These are phyloP conservation scores for Secale cereale DNA, from an alignment of 176 grass and related monocot species.

Conservation along the genomic window DNA sequence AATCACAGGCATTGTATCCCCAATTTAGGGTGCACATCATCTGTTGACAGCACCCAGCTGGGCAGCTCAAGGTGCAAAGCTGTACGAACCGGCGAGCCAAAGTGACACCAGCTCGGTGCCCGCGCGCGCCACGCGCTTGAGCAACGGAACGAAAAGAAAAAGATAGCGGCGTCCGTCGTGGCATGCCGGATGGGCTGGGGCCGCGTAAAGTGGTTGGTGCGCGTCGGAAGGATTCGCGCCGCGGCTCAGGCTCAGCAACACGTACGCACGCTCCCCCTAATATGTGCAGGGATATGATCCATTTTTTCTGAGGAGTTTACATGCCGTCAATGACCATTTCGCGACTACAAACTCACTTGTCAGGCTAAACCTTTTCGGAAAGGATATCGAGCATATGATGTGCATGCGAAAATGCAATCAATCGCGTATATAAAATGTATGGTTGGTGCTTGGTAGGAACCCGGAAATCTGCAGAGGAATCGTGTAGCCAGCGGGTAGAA, in stretches of 20 bases:
- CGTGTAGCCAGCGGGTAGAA: not conserved
- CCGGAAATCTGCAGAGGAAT: not conserved
- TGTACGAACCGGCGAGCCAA: not conserved
- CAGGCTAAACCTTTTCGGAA: not conserved
- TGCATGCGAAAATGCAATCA: not conserved
- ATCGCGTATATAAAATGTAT: not conserved
- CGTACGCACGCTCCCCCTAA: not conserved
- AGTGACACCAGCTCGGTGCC: not conserved
- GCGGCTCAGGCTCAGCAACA: slow-evolving; percentile 18
- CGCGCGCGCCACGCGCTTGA: not conserved
- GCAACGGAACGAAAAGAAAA: not conserved
- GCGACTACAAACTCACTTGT: not conserved
- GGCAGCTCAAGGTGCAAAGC: not conserved
- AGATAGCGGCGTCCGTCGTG: slow-evolving; percentile 25
- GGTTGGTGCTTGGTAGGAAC: not conserved
- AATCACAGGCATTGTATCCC: not conserved
- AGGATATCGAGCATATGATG: not conserved
- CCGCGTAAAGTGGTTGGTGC: not conserved
- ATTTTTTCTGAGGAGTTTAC: not conserved
- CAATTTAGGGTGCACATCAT: not conserved
- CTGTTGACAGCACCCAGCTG: not conserved
- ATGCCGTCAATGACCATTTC: not conserved
- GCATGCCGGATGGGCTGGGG: not conserved
- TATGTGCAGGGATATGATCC: not conserved
- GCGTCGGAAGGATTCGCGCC: not conserved